Conservation (phyloP, 495 filamentous ascomycete genomes). For the Apiosordaria backusii region DNA sequence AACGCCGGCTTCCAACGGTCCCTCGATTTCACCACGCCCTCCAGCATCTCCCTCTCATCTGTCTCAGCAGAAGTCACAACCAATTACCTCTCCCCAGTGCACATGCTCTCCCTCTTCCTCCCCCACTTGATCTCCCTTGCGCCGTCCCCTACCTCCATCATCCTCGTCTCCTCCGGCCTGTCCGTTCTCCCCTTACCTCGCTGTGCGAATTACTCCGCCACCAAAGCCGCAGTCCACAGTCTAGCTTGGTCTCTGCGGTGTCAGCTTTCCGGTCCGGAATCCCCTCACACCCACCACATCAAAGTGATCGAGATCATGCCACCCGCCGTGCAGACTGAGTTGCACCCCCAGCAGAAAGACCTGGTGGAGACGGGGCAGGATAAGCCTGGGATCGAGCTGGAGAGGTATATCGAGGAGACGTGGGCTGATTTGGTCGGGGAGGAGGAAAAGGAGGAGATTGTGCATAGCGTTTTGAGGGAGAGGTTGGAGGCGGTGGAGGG, state of each 20-base stretch:
- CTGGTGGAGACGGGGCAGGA: slow-evolving; percentile 36
- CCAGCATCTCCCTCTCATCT: slow-evolving; percentile 50
- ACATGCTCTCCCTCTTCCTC: slow-evolving; percentile 59
- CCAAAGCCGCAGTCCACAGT: slow-evolving; percentile 58
- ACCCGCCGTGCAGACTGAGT: slow-evolving; percentile 64
- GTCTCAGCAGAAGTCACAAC: slow-evolving; percentile 57
- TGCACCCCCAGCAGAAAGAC: slow-evolving; percentile 51
- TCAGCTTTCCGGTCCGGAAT: slow-evolving; percentile 43
- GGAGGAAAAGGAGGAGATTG: slow-evolving; percentile 48
- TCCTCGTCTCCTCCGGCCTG: slow-evolving; percentile 52
- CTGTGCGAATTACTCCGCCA: slow-evolving; percentile 54
- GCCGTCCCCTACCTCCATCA: slow-evolving; percentile 36
- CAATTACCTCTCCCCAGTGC: slow-evolving; percentile 64
- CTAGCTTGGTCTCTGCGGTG: slow-evolving; percentile 56
- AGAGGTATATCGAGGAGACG: slow-evolving; percentile 55
- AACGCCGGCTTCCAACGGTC: slow-evolving; percentile 57
- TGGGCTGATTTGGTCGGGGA: slow-evolving; percentile 52
- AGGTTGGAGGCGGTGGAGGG: slow-evolving; percentile 12
- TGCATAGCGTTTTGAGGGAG: slow-evolving; percentile 22
- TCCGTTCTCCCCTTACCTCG: slow-evolving; percentile 51
- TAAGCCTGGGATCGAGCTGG: slow-evolving; percentile 57
- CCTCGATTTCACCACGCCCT: slow-evolving; percentile 60
- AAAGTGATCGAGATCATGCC: slow-evolving; percentile 64
- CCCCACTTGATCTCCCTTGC: slow-evolving; percentile 52
- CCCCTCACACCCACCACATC: slow-evolving; percentile 30